Base-by-base conservation (phyloP, 257 asterid species). In the Solanum dulcamara region DNA sequence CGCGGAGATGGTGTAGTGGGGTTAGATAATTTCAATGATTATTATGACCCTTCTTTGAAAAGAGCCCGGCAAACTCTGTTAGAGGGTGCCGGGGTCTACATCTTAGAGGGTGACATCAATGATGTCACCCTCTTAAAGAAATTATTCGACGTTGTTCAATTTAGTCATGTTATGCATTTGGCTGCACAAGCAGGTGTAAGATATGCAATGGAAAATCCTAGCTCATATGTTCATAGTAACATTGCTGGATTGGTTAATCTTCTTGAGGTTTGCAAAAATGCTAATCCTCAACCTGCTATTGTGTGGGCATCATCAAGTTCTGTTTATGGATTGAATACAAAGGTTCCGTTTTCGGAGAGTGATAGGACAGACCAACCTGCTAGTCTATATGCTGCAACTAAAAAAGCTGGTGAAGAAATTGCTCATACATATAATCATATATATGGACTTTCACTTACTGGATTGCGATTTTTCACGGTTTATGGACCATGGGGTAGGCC, bases 401-500 rank as follows among this genome's bases (percentile, higher is more conserved):
- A 91, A 88, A 92, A 92, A 53, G 94, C 94, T 1, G 93, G 95
- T 2, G 94, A 92, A 83, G 94, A 91, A 55, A 91, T 92, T 53
- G 94, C 92, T 8, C 94, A 91, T 48, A 90, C 94, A 0, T 92
- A 92, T 83, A 92, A 92, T 77, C 95, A 92, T 82, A 92, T 92
- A 55, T 85, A 92, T 15, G 95, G 94, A 20, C 95, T 92, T 84
- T 92, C 94, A 0, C 75, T 92, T 0, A 92, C 95, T 2, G 94
- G 95, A 13, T 84, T 92, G 88, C 86, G 95, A 17, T 91, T 92
- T 85, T 92, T 92, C 80, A 92, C 95, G 3, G 95, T 92, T 67
- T 91, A 92, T 85, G 95, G 95, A 60, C 95, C 95, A 13, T 90
- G 93, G 95, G 95, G 95, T 5, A 85, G 95, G 87, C 95, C 95